These are phyloP conservation scores for Petrea volubilis DNA, from an alignment of 257 asterid genomes.

Conservation along the genomic window DNA sequence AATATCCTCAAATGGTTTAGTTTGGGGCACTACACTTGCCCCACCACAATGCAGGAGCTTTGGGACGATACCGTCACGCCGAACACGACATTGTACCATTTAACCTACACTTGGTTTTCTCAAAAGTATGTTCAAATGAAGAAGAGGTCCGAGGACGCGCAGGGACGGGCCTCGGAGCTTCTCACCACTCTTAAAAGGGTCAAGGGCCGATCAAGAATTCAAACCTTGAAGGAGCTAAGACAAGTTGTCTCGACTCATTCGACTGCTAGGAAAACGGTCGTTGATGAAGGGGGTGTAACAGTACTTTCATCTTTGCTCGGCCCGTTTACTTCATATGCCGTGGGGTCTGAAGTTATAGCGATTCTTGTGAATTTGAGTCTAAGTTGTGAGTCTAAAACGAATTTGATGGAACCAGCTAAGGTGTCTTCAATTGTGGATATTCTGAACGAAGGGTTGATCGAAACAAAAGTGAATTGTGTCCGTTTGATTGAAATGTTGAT, in stretches of 20 bases:
- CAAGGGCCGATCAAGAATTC: constrained; percentile 66
- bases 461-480: constrained; percentile 70
- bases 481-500: constrained; percentile 53
- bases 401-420: constrained; percentile 67
- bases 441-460: constrained; percentile 72
- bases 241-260: constrained; percentile 47
- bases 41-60: constrained; percentile 75
- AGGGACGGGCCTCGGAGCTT: constrained; percentile 76
- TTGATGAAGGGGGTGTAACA: constrained; percentile 54
- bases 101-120: constrained; percentile 70
- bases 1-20: constrained; percentile 67
- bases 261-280: constrained; percentile 53
- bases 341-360: constrained; percentile 64
- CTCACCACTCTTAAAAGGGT: constrained; percentile 58
- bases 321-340: constrained; percentile 66
- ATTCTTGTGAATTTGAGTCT: constrained; percentile 65
- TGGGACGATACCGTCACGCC: constrained; percentile 78
- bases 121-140: constrained; percentile 79
- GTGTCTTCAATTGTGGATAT: constrained; percentile 66
- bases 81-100: constrained; percentile 58
- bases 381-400: constrained; percentile 43
- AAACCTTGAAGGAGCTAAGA: constrained; percentile 59
- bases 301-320: constrained; percentile 61
- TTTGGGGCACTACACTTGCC: constrained; percentile 66
- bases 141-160: constrained; percentile 75